Conservation (phyloP, 2,329 filamentous ascomycete genomes). For the Ilyonectria destructans region DNA sequence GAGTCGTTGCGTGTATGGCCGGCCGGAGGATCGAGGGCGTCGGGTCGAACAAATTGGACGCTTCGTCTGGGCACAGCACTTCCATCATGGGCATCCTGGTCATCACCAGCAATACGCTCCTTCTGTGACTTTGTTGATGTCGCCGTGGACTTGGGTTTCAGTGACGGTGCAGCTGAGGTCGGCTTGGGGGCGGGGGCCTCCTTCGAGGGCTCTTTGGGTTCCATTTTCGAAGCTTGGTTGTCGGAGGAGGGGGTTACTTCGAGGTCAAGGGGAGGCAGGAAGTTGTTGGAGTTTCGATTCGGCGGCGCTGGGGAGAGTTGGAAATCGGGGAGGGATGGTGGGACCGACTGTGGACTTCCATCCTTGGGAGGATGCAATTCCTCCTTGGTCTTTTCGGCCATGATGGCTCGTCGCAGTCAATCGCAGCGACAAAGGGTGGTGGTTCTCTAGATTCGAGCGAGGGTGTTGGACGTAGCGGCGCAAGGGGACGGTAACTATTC, state of each 20-base stretch:
- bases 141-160: conserved; percentile 42
- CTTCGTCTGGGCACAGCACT: conserved; percentile 64
- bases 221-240: conserved; percentile 26
- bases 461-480: conserved; percentile 25
- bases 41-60: conserved; percentile 81
- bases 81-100: conserved; percentile 37
- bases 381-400: conserved; percentile 44
- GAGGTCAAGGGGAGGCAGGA: conserved; percentile 42
- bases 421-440: conserved; percentile 19
- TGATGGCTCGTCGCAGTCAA: conserved; percentile 36
- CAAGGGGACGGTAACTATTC: conserved; percentile 35
- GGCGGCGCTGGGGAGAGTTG: conserved; percentile 34
- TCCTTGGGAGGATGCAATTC: conserved; percentile 43
- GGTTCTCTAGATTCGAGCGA: conserved; percentile 23
- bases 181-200: conserved; percentile 22
- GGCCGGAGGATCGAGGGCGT: conserved; percentile 64
- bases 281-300: conserved; percentile 41
- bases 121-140: conserved; percentile 44
- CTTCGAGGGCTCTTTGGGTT: conserved; percentile 34
- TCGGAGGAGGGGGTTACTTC: conserved; percentile 29
- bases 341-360: conserved; percentile 38
- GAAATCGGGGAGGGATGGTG: conserved; percentile 42
- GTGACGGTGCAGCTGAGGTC: conserved; percentile 32
- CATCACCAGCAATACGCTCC: conserved; percentile 42
- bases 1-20: conserved; percentile 76